Base-by-base conservation (phyloP, 2,329 filamentous ascomycete species). In the Phialocephala sp. region DNA sequence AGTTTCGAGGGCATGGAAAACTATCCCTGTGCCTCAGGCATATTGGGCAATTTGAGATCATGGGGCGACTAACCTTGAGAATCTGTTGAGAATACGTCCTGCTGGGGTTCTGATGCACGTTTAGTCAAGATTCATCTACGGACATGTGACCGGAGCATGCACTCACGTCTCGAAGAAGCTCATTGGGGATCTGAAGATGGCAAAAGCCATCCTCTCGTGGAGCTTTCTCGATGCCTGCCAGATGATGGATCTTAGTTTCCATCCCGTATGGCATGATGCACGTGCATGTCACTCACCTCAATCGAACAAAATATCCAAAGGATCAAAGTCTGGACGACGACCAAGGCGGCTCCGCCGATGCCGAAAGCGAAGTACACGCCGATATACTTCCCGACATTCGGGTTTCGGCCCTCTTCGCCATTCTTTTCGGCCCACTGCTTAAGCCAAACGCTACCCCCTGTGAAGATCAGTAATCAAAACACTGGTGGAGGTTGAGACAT, bases 261-360 rank as follows among this genome's bases (percentile, higher is more conserved):
- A 63, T 63, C 20, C 58, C 55, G 66, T 62, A 50, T 27, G 60
- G 64, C 62, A 64, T 8, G 20, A 66, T 64, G 63, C 35, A 68
- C 68, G 69, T 66, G 67, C 20, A 47, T 55, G 61, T 47, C 59
- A 76, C 80, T 60, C 82, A 92, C 91, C 86, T 99, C 95, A 69
- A 99, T 99, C 4, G 95, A 98, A 81, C 96, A 99, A 81, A 99
- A 98, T 71, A 99, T 98, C 95, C 95, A 99, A 35, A 99, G 84
- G 69, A 99, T 93, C 72, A 99, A 82, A 6, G 94, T 98, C 79
- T 98, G 95, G 36, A 96, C 76, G 50, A 98, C 93, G 2, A 96
- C 94, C 69, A 99, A 83, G 52, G 87, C 84, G 47, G 95, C 91
- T 32, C 92, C 90, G 37, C 94, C 94, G 60, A 99, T 86, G 57